Conservation (phyloP, 2,329 filamentous ascomycete species). For the Fusarium sp. region DNA sequence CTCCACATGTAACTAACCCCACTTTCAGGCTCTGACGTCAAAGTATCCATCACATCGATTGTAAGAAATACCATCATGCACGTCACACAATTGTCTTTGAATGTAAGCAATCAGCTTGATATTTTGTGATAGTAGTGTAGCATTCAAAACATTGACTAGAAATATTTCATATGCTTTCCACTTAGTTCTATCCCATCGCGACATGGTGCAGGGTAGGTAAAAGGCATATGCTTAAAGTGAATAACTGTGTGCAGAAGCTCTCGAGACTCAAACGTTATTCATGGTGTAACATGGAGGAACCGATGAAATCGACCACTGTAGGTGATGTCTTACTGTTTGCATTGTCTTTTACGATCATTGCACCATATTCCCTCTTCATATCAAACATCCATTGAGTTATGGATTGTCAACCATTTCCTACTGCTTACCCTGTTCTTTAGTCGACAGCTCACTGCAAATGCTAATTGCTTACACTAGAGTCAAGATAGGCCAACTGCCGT, state of each 20-base stretch:
- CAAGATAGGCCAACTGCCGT: slow-evolving; percentile 1
- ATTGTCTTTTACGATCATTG: too few species aligned
- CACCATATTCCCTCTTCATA: too few species aligned
- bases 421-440: background rate
- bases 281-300: too few species aligned
- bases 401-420: too few species aligned
- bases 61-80: background rate
- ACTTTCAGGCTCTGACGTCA: slow-evolving; percentile 37
- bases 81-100: background rate
- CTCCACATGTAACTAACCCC: slow-evolving; percentile 26
- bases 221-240: background rate
- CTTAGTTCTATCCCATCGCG: background rate
- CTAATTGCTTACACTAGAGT: background rate
- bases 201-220: slow-evolving; percentile 4
- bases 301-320: too few species aligned
- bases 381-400: too few species aligned
- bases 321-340: too few species aligned
- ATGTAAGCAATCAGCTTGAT: too few species aligned
- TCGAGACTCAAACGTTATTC: too few species aligned
- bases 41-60: background rate
- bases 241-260: too few species aligned
- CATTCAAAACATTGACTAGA: too few species aligned
- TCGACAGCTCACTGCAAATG: background rate
- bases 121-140: background rate
- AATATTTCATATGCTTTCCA: too few species aligned